Base-by-base conservation (phyloP, 2,329 filamentous ascomycete genomes). In the Phyllosticta capitalensis region DNA sequence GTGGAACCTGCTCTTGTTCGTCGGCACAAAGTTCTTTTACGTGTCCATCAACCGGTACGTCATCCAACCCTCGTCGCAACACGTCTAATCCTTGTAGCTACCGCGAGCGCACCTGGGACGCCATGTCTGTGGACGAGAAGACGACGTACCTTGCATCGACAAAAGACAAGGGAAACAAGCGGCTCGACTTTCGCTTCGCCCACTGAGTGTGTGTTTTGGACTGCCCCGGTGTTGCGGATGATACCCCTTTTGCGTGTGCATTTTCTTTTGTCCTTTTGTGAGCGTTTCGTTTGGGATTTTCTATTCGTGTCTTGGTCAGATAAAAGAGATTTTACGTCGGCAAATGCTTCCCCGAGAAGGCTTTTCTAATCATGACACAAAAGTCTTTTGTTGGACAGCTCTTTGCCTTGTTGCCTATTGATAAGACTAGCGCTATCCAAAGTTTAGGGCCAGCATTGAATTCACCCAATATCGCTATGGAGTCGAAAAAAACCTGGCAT, bases 21-120 rank as follows among this genome's bases (percentile, higher is more conserved):
- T 80, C 1, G 64, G 72, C 2, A 75, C 78, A 0, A 81, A 83
- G 64, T 63, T 74, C 1, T 81, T 81, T 63, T 82, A 82, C 60
- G 65, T 76, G 33, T 75, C 69, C 67, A 73, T 72, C 52, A 82
- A 81, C 64, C 72, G 68, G 62, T 72, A 48, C 26, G 33, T 5
- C 9, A 10, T 12, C 21, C 17, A 5, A 69, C 10, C 64, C 52
- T n/a, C 49, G 48, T 3, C 59, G 64, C 30, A 56, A 62, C 4
- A 50, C 67, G 62, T 66, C 68, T 59, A 63, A 65, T 57, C 64
- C 66, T 12, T 9, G 21, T 14, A 59, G 52, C 17, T 45, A 63
- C 61, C 75, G 76, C 52, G 78, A 80, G 10, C 64, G 61, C 28
- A 66, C 74, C 17, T 83, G 81, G 81, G 69, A 74, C 17, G 68